These are phyloP conservation scores for Hansfordia pulvinata DNA, from an alignment of 2,329 filamentous ascomycete genomes.

Conservation along the genomic window DNA sequence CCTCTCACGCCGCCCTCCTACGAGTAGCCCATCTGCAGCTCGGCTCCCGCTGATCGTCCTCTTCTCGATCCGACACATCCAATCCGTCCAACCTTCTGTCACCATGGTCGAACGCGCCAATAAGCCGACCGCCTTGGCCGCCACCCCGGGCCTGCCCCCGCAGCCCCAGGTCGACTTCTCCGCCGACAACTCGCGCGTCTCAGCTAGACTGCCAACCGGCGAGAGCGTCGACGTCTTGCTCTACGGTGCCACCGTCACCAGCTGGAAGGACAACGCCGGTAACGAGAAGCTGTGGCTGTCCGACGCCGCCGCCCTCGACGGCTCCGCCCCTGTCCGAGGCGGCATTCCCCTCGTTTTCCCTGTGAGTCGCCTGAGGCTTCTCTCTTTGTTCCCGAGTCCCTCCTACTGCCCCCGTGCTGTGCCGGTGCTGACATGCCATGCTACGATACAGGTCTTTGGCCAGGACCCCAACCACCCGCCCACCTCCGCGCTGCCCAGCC, in stretches of 20 bases:
- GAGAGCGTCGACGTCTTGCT: conserved; percentile 78
- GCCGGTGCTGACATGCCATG: too few relatives aligned
- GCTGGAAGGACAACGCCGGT: conserved; percentile 75
- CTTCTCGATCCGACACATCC: background rate
- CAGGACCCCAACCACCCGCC: conserved; percentile 62
- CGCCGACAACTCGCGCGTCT: conserved; percentile 56
- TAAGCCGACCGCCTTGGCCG: conserved; percentile 64
- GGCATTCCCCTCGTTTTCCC: conserved; percentile 91
- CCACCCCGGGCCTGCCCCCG: conserved; percentile 61
- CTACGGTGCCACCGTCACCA: conserved; percentile 84
- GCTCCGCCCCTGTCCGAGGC: conserved; percentile 78
- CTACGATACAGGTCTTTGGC: conserved; percentile 82
- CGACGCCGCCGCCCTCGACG: conserved; percentile 67
- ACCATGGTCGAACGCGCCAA: conserved; percentile 72
- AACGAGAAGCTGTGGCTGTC: conserved; percentile 80
- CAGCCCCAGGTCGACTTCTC: conserved; percentile 64
- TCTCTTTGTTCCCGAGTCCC: conserved; percentile 1
- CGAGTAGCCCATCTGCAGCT: too few relatives aligned
- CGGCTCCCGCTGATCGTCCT: background rate
- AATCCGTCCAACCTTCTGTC: background rate
- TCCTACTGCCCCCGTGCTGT: background rate
- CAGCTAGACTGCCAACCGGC: conserved; percentile 71
- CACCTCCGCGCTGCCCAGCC: conserved; percentile 74
- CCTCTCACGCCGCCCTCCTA: too few relatives aligned
- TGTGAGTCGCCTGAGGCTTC: conserved; percentile 33